Evolutionary conservation across 2,329 filamentous ascomycete species (phyloP), one percentile per base, ranked within the genome.

Genomic region (Alternaria arborescens): DNA sequence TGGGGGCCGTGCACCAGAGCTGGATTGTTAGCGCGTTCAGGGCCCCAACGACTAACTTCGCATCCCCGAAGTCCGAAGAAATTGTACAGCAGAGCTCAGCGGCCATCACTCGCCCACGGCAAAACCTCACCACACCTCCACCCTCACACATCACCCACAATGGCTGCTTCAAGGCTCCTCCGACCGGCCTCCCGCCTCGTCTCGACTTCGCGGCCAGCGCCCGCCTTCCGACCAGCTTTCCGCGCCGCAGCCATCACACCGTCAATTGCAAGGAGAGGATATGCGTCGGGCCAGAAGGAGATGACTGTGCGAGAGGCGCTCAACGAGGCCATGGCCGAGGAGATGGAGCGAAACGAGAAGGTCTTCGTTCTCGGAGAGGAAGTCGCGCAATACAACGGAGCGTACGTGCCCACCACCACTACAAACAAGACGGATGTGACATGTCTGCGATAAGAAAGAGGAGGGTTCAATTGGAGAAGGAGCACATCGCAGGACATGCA

Each of bases 321-420:
- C 78, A 99, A 99, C 81, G 94, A 99, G 86, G 95, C 95, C 62
- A 89, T 99, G 78, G 93, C 93, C 48, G 95, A 99, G 85, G 95
- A 99, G 87, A 89, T 99, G 81, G 94, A 97, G 86, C 80, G 82
- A 78, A 97, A 99, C 82, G 86, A 90, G 67, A 98, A 97, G 86
- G 94, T 97, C 73, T 99, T 97, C 81, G 84, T 99, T 71, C 82
- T 99, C 60, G 95, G 95, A 76, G 95, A 99, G 86, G 95, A 99
- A 85, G 95, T 99, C 77, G 95, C 95, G 75, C 95, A 99, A 84
- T 99, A 99, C 86, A 99, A 99, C 82, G 95, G 95, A 86, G 94
- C 94, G 86, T 88, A 82, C 80, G 85, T 82, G 28, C 60, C 60
- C 38, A 42, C 48, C 28, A 41, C 28, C 24, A 26, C 38, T 40